Evolutionary conservation across 495 filamentous ascomycete genomes (phyloP), one percentile per base, ranked within the genome.

Genomic region (Viridothelium virens): DNA sequence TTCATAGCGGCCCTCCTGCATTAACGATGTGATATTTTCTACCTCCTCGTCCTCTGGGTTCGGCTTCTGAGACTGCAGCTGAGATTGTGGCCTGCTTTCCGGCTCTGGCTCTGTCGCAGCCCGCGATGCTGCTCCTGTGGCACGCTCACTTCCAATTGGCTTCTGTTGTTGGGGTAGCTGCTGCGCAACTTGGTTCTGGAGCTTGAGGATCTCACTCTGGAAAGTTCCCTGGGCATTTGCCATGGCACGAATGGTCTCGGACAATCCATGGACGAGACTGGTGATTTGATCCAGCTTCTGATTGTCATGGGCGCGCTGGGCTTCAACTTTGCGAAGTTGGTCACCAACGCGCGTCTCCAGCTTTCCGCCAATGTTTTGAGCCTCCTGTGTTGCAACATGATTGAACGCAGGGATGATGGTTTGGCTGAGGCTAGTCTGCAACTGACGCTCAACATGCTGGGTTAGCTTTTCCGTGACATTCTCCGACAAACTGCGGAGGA

Each of bases 241-340:
- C 83, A 96, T 86, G 7, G 85, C 79, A 38, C 86, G 81, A 36
- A 97, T 81, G 9, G 87, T 91, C 66, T 89, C 85, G 14, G 87
- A 83, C 65, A 97, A 80, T 53, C 83, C 79, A 41, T 83, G 85
- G 10, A 96, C 87, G 34, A 90, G 81, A 4, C 81, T 78, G 16
- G 87, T 88, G 67, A 98, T 83, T 69, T 92, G 85, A 59, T 96
- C 90, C 66, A 97, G 89, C 80, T 96, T 96, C 39, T 79, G 79
- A 38, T 81, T 81, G 69, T 96, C 92, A 33, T 81, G 80, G 25
- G 84, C 81, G 53, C 86, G 89, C 72, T 87, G 85, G n/a, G 79
- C 72, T 70, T 96, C 89, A 25, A 87, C 80, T 33, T 84, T 80
- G 63, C 83, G 81, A 61, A 91, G 78, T 70, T 87, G 84, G 48